Conservation (phyloP, 225 moss, liverwort and hornwort species). For the Pseudoscleropodium purum region DNA sequence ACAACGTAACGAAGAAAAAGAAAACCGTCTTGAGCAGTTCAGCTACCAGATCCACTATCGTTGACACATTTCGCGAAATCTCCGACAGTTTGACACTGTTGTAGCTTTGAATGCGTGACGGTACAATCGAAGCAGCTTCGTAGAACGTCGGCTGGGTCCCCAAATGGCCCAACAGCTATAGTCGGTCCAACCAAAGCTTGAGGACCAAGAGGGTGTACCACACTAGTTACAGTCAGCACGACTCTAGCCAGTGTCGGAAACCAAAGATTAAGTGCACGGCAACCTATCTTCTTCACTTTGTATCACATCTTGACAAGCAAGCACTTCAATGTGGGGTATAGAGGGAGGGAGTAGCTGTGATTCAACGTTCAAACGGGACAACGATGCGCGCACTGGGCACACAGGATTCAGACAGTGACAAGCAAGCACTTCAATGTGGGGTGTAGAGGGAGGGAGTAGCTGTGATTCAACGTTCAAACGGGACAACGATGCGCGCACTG, state of each 20-base stretch:
- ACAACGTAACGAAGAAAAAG: background rate
- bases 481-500: too few species aligned
- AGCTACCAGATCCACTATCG: background rate
- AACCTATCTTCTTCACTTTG: background rate
- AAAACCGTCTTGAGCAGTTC: background rate
- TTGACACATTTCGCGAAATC: background rate
- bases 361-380: too few species aligned
- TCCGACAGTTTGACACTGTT: background rate
- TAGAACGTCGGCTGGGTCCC: background rate
- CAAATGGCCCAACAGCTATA: background rate
- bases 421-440: too few species aligned
- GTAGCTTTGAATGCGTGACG: background rate
- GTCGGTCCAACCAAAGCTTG: background rate
- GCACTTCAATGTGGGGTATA: background rate
- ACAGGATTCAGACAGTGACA: too few species aligned
- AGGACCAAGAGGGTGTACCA: background rate
- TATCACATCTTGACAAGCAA: background rate
- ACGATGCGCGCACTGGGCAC: too few species aligned
- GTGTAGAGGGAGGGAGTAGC: too few species aligned
- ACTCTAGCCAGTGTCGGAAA: too few species aligned
- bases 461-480: too few species aligned
- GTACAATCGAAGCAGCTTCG: background rate
- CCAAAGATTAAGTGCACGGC: background rate
- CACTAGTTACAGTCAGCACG: too few species aligned
- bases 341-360: too few species aligned